Evolutionary conservation across 352 stramenopile genomes (phyloP).

Genomic region (Pythium periplocum): DNA sequence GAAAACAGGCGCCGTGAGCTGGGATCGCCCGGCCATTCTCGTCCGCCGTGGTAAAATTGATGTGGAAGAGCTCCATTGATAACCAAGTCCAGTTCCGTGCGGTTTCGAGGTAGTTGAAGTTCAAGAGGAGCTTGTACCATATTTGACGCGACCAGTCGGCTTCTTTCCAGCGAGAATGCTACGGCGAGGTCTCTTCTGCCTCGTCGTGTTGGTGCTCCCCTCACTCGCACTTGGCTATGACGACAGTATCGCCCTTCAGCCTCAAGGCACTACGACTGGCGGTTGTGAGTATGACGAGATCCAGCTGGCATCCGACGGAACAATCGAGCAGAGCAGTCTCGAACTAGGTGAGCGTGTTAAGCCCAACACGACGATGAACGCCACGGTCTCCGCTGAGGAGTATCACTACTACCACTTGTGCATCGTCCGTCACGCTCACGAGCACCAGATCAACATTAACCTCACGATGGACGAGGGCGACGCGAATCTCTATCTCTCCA

Average conservation of each 20-base stretch:
- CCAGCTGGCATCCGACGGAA: constrained; percentile 58
- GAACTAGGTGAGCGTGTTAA: constrained; percentile 45
- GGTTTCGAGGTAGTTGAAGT: not conserved
- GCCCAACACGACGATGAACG: constrained; percentile 66
- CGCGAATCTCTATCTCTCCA: constrained; percentile 69
- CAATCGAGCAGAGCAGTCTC: constrained; percentile 41
- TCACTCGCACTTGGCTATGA: no score
- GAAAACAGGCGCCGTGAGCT: constrained; percentile 56
- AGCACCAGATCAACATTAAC: constrained; percentile 70
- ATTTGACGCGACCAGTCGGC: no score
- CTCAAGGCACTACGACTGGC: no score
- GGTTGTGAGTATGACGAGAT: constrained; percentile 60
- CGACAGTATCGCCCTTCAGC: no score
- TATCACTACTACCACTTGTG: constrained; percentile 77
- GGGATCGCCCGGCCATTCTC: constrained; percentile 37
- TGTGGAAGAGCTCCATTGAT: constrained; percentile 16
- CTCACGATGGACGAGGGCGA: constrained; percentile 31
- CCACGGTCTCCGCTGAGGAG: constrained; percentile 35
- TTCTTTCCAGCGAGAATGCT: no score
- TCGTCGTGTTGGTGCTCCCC: no score
- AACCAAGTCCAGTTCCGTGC: not conserved
- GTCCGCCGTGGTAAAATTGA: constrained; percentile 11
- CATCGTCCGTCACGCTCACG: constrained; percentile 67
- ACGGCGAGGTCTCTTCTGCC: no score
- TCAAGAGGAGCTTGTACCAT: constrained; percentile 3